Evolutionary conservation across 208 protist genomes (phyloP).

Genomic region (Porcisia deanei): DNA sequence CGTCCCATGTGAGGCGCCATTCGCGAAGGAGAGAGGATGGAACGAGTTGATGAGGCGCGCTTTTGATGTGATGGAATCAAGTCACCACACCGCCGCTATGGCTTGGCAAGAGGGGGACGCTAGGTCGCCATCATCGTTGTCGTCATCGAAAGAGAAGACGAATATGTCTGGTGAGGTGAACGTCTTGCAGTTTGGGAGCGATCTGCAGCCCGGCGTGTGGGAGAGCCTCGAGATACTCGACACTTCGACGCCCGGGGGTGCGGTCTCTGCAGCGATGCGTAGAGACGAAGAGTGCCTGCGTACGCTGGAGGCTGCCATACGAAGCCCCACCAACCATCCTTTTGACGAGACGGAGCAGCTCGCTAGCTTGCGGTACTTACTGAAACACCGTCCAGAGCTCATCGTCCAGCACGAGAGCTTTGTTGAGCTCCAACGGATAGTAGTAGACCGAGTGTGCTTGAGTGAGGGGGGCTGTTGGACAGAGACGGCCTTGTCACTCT

Average conservation of each 20-base stretch:
- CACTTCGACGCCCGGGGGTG: neutral
- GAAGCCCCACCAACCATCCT: neutral
- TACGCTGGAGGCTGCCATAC: slow-evolving; percentile 1
- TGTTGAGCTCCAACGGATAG: slow-evolving; percentile 7
- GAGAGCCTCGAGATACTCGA: slow-evolving; percentile 21
- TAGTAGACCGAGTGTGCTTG: slow-evolving; percentile 8
- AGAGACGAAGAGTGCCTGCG: slow-evolving; percentile 23
- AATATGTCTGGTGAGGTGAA: slow-evolving; percentile 16
- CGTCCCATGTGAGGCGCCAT: neutral
- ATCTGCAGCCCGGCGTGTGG: slow-evolving; percentile 12
- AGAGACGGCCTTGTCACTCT: slow-evolving; percentile 18
- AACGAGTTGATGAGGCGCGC: slow-evolving; percentile 15
- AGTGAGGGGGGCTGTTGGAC: slow-evolving; percentile 4
- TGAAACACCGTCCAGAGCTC: slow-evolving; percentile 24
- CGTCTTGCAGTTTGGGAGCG: slow-evolving; percentile 27
- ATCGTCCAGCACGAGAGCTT: slow-evolving; percentile 19
- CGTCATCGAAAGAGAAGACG: neutral
- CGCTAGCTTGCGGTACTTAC: slow-evolving; percentile 19
- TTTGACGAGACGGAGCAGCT: neutral
- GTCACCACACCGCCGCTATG: slow-evolving; percentile 10
- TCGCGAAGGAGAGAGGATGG: neutral
- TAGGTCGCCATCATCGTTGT: neutral
- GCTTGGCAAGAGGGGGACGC: neutral
- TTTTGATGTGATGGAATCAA: slow-evolving; percentile 13
- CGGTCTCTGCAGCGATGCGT: slow-evolving; percentile 6